Evolutionary conservation across 306 rosid species (phyloP).

Genomic region (Casuarina cunninghamiana): DNA sequence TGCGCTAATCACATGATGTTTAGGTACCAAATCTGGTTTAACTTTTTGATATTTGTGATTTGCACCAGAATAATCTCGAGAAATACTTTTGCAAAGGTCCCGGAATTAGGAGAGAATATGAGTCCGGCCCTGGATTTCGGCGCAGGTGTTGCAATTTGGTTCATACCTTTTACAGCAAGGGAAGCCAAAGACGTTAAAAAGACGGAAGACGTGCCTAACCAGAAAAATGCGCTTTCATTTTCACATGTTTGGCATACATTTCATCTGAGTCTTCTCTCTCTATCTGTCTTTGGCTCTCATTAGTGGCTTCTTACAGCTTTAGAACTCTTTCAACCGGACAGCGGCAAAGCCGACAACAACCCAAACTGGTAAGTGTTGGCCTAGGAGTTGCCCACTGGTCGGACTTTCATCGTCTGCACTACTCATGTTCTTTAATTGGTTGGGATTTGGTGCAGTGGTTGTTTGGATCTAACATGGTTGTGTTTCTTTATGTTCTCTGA

Average conservation of each 20-base stretch:
- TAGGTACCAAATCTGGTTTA: too few relatives aligned
- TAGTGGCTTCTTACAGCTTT: slow-evolving; percentile 42
- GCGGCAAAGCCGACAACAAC: slow-evolving; percentile 22
- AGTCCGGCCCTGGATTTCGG: not conserved
- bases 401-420: not conserved
- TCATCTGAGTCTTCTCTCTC: slow-evolving; percentile 1
- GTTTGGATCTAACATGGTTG: slow-evolving; percentile 35
- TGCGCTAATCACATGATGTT: too few relatives aligned
- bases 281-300: slow-evolving; percentile 13
- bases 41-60: not conserved
- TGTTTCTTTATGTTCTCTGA: not conserved
- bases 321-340: not conserved
- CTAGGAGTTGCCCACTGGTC: not conserved
- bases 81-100: not conserved
- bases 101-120: too few relatives aligned
- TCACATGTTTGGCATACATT: not conserved
- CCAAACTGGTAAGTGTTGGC: slow-evolving; percentile 17
- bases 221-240: slow-evolving; percentile 25
- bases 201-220: slow-evolving; percentile 17
- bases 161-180: slow-evolving; percentile 3
- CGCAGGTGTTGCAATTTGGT: not conserved
- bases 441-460: not conserved
- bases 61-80: not conserved
- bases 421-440: slow-evolving; percentile 7
- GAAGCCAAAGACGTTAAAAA: slow-evolving; percentile 17